Percentiles rank a stretch among this genome's conserved stretches.
Evolutionary conservation across 129 eudicot species (phyloP).

Genomic region (Dittrichia graveolens): DNA sequence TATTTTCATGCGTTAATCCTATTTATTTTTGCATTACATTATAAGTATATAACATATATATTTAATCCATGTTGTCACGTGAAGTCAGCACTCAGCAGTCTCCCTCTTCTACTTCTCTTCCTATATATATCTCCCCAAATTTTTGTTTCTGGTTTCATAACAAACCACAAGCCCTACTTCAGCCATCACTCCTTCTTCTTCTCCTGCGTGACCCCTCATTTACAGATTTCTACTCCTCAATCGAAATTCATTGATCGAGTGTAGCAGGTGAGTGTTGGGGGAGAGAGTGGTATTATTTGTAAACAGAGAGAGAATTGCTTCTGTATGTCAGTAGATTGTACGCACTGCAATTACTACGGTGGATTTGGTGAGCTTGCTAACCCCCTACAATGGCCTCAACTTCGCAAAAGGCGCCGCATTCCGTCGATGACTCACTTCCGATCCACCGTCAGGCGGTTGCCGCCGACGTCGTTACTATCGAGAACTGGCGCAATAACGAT

Average conservation of each 20-base stretch:
- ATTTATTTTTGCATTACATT: too few species aligned
- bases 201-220: not conserved
- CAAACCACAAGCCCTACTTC: constrained; percentile 24
- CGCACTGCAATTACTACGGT: constrained; percentile 53
- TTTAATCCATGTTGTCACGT: constrained; percentile 26
- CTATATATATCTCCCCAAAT: constrained; percentile 27
- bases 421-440: constrained; percentile 26
- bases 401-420: constrained; percentile 81
- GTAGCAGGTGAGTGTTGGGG: constrained; percentile 19
- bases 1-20: too few species aligned
- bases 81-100: constrained; percentile 27
- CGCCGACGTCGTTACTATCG: constrained; percentile 34
- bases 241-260: constrained; percentile 6
- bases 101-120: constrained; percentile 25
- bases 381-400: constrained; percentile 89
- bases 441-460: constrained; percentile 45
- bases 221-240: constrained; percentile 1
- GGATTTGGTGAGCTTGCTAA: constrained; percentile 80
- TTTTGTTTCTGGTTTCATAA: not conserved
- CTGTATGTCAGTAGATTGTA: constrained; percentile 82
- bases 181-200: not conserved
- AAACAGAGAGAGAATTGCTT: constrained; percentile 40
- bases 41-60: too few species aligned
- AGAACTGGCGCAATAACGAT: constrained; percentile 39
- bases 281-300: constrained; percentile 30